Evolutionary conservation across 106 monocot species (phyloP).

Genomic region (Ottelia alismoides): DNA sequence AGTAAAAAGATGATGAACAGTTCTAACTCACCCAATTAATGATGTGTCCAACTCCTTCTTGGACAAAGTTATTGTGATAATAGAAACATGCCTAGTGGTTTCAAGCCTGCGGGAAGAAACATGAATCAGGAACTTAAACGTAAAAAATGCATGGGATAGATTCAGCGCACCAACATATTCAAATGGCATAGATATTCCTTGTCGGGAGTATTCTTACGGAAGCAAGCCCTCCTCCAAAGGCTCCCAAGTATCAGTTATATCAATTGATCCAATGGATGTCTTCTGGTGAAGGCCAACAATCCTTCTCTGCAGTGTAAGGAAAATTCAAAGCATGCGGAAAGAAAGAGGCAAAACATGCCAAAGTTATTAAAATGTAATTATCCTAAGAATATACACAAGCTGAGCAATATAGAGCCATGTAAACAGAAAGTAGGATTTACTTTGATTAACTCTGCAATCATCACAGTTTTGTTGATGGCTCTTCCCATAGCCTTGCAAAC

Average conservation of each 20-base stretch:
- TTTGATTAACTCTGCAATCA: constrained; percentile 77
- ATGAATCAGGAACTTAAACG: not conserved
- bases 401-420: not conserved
- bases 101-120: not conserved
- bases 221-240: constrained; percentile 83
- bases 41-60: constrained; percentile 10
- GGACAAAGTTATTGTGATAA: constrained; percentile 13
- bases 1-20: not conserved
- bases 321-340: not conserved
- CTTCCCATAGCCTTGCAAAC: constrained; percentile 83
- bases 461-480: constrained; percentile 79
- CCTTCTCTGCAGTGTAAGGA: constrained; percentile 40
- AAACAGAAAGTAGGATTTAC: constrained; percentile 12
- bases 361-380: too few relatives aligned
- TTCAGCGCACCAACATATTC: too few relatives aligned
- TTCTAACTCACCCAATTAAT: constrained; percentile 1
- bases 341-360: not conserved
- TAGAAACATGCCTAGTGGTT: constrained; percentile 8
- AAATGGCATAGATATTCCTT: not conserved
- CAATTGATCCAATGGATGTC: constrained; percentile 52
- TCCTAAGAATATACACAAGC: too few relatives aligned
- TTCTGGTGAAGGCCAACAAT: constrained; percentile 69
- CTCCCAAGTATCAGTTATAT: constrained; percentile 86
- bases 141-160: not conserved
- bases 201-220: constrained; percentile 37